phyloP scores from a whole-genome alignment of 2,329 filamentous ascomycete genomes.

The Plectosphaerella sp. region DNA sequence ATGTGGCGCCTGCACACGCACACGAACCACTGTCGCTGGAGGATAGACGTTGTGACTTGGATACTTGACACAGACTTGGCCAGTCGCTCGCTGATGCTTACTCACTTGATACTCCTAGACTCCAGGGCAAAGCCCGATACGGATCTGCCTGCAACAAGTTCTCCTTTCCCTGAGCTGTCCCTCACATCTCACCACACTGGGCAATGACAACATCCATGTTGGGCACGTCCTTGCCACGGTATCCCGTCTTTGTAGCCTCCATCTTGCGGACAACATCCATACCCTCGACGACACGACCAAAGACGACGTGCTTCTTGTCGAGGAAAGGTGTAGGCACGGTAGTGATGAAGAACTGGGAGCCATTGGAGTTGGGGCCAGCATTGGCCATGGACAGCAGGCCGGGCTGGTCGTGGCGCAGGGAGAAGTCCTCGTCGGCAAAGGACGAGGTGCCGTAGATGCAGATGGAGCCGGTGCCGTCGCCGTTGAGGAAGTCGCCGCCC shows the following conservation, averaged over 20 bases:
- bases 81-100: too few relatives aligned
- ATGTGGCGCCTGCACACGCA: too few relatives aligned
- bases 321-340: constrained; percentile 82
- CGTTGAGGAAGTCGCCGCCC: constrained; percentile 91
- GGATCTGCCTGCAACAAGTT: too few relatives aligned
- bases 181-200: constrained; percentile 89
- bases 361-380: constrained; percentile 87
- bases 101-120: too few relatives aligned
- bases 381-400: constrained; percentile 95
- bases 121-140: too few relatives aligned
- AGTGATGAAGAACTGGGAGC: constrained; percentile 96
- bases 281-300: constrained; percentile 83
- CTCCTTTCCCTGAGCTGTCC: neutral
- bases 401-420: constrained; percentile 68
- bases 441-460: constrained; percentile 82
- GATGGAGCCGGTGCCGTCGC: constrained; percentile 83
- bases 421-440: constrained; percentile 91
- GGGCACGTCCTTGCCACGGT: constrained; percentile 70
- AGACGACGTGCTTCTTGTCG: constrained; percentile 92
- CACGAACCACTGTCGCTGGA: too few relatives aligned
- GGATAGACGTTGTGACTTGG: too few relatives aligned
- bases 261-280: constrained; percentile 91
- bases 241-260: constrained; percentile 81
- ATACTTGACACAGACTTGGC: too few relatives aligned
- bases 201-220: constrained; percentile 78